Base-by-base conservation (phyloP, 768 basidiomycete genomes). In the Rubroboletus satanas region DNA sequence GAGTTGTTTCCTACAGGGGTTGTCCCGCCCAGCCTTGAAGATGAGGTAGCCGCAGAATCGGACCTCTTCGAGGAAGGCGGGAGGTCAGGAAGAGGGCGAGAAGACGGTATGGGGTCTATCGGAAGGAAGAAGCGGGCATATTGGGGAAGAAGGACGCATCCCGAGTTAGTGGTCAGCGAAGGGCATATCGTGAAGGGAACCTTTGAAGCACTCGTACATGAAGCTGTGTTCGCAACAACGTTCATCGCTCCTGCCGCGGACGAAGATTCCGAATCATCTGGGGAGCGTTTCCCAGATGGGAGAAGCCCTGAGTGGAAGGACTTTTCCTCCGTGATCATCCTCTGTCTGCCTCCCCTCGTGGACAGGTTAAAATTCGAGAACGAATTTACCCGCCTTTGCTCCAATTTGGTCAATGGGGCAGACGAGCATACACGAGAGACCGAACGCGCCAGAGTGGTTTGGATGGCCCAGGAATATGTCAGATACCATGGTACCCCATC, bases 131-230 rank as follows among this genome's bases (percentile, higher is more conserved):
- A 82, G 66, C 73, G 89, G 41, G 83, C 83, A 17, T 93, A 82
- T 66, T 91, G 89, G 88, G 90, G 90, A 14, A 75, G 87, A 54
- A 76, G 74, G 49, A 84, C 82, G 9, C 92, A 93, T 74, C 87
- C 87, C 10, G 83, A 90, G 59, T 69, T 91, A 23, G 71, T 80
- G n/a, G 58, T 74, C 49, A 64, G 54, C 33, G 71, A 75, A 52
- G 69, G 58, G 2, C 66, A 60, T 10, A 75, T 92, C 33, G 76
- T 80, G 61, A 84, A 81, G 46, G 91, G 90, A 12, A 84, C 83
- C 0, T 79, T 83, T 38, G 91, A 93, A 66, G 90, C 93, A 1
- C 77, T 94, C 7, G 72, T 87, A 0, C 92, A 95, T 63, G 93
- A 93, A 70, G 73, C 82, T 11, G 84, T 90, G 12, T 93, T 93